Percentiles rank a stretch among this genome's conserved stretches.
Conservation (phyloP, 768 basidiomycete species). For the Pulveroboletus sp. region DNA sequence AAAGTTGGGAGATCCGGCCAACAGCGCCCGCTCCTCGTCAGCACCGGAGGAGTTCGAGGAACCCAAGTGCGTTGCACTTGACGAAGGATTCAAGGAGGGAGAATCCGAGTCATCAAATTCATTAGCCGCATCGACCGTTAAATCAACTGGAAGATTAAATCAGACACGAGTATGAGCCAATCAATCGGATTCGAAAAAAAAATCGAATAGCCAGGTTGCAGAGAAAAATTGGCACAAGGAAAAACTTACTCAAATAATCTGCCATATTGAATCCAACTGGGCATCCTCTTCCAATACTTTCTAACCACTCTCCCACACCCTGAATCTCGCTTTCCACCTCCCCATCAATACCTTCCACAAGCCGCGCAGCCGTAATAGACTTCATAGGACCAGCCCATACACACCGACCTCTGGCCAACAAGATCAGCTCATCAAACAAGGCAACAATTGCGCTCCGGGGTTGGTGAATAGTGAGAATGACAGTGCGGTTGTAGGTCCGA, state of each 20-base stretch:
- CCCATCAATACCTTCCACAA: slow-evolving; percentile 6
- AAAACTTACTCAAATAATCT: slow-evolving; percentile 87
- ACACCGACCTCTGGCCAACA: slow-evolving; percentile 78
- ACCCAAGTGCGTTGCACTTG: slow-evolving; percentile 24
- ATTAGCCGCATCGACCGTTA: slow-evolving; percentile 61
- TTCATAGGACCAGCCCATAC: slow-evolving; percentile 32
- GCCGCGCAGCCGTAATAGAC: slow-evolving; percentile 5
- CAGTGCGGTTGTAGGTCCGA: slow-evolving; percentile 86
- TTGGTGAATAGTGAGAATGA: slow-evolving; percentile 97
- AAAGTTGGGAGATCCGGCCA: slow-evolving; percentile 35
- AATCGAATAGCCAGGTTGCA: not conserved
- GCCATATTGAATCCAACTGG: slow-evolving; percentile 96
- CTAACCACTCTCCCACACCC: slow-evolving; percentile 60
- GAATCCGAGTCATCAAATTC: slow-evolving; percentile 31
- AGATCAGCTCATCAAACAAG: slow-evolving; percentile 87
- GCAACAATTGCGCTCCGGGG: slow-evolving; percentile 97
- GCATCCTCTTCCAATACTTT: slow-evolving; percentile 75
- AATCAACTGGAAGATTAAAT: slow-evolving; percentile 50
- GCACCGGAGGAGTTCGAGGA: slow-evolving; percentile 43
- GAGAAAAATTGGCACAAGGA: not conserved
- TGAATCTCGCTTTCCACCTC: slow-evolving; percentile 17
- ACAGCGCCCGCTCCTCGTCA: slow-evolving; percentile 71
- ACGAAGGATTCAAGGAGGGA: slow-evolving; percentile 34
- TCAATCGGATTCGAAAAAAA: not conserved
- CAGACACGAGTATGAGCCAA: not conserved